phyloP scores from a whole-genome alignment of 805 yeast genomes.

The Cyberlindnera sargentensis region DNA sequence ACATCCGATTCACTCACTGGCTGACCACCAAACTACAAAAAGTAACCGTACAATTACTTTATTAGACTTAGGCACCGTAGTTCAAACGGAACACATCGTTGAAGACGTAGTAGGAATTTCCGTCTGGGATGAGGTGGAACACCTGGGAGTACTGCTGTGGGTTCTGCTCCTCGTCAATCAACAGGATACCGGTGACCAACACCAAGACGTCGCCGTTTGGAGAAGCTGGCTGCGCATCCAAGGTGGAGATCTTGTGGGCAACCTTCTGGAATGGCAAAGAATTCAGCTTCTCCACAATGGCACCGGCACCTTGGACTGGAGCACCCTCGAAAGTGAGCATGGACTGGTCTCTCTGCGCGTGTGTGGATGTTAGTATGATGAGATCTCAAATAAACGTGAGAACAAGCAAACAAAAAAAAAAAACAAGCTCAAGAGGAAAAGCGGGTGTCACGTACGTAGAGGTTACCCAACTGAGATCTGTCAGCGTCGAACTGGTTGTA shows the following conservation, averaged over 20 bases:
- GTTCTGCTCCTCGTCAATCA: constrained; percentile 88
- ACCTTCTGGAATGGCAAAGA: constrained; percentile 90
- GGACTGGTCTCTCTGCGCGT: constrained; percentile 71
- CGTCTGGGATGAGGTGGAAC: constrained; percentile 94
- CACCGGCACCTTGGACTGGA: constrained; percentile 91
- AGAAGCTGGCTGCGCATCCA: constrained; percentile 97
- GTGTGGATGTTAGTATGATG: neutral
- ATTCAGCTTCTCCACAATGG: constrained; percentile 85
- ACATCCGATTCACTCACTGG: neutral
- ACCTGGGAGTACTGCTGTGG: constrained; percentile 97
- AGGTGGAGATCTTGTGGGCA: constrained; percentile 85
- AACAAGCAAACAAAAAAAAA: too few relatives aligned
- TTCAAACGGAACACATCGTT: constrained; percentile 96
- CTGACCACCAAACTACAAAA: neutral
- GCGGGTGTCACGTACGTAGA: constrained; percentile 48
- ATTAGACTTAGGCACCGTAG: constrained; percentile 47
- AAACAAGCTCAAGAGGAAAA: neutral
- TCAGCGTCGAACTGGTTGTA: constrained; percentile 92
- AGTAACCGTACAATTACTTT: neutral
- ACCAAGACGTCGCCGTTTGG: constrained; percentile 89
- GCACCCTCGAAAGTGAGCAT: constrained; percentile 96
- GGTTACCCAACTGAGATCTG: constrained; percentile 85
- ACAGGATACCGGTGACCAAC: constrained; percentile 94
- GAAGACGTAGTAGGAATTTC: constrained; percentile 84
- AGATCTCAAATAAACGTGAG: neutral